Percentiles rank a stretch among this genome's conserved stretches.
These are phyloP conservation scores for Hydnomerulius pinastri DNA, from an alignment of 768 basidiomycete species.

Conservation along the genomic window DNA sequence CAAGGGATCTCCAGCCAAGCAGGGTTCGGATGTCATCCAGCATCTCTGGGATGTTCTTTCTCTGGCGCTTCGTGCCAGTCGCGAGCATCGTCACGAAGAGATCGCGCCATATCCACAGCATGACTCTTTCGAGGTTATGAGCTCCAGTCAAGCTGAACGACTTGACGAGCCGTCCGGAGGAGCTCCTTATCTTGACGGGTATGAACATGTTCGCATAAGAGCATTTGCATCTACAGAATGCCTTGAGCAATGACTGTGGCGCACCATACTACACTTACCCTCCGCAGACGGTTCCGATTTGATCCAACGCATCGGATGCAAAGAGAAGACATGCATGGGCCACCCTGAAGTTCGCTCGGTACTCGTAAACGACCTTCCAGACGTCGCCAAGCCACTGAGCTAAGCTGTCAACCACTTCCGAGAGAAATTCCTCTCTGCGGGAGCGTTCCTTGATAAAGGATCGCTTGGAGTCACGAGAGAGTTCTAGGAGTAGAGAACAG, in stretches of 20 bases:
- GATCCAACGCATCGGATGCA: conserved; percentile 45
- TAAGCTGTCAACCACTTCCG: conserved; percentile 57
- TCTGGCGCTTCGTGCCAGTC: conserved; percentile 29
- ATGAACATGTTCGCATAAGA: conserved; percentile 48
- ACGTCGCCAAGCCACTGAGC: conserved; percentile 62
- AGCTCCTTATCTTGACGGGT: conserved; percentile 44
- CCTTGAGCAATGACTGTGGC: conserved; percentile 8
- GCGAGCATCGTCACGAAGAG: conserved; percentile 59
- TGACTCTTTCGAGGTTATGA: conserved; percentile 43
- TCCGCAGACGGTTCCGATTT: conserved; percentile 41
- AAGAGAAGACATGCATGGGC: conserved; percentile 62
- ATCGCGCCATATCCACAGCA: conserved; percentile 73
- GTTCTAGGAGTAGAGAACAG: conserved; percentile 49
- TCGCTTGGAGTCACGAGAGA: conserved; percentile 54
- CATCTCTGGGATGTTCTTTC: conserved; percentile 48
- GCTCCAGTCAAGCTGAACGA: conserved; percentile 51
- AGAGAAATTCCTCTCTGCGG: conserved; percentile 53
- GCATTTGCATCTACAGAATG: conserved; percentile 53
- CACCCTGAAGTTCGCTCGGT: conserved; percentile 47
- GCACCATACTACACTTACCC: conserved; percentile 33
- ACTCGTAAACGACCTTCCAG: conserved; percentile 64
- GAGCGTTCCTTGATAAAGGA: conserved; percentile 55
- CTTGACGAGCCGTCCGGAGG: conserved; percentile 47
- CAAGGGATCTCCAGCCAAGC: conserved; percentile 53
- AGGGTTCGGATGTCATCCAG: conserved; percentile 56